Conservation (phyloP, 495 filamentous ascomycete genomes). For the Lasiosphaeria ovina region DNA sequence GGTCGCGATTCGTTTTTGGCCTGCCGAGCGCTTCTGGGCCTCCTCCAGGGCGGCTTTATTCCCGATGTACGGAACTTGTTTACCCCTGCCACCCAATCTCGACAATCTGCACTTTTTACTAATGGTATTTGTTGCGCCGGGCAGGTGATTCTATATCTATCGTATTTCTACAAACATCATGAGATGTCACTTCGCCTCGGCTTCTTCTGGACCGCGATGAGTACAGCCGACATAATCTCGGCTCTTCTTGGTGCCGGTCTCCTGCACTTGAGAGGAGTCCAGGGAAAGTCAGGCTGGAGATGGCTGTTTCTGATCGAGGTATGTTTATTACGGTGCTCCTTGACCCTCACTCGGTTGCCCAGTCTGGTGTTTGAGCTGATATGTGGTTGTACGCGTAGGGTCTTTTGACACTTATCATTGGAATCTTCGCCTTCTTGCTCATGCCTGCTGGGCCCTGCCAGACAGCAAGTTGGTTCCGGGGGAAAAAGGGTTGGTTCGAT, state of each 20-base stretch:
- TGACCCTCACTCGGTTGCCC: background rate
- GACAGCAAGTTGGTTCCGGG: constrained; percentile 64
- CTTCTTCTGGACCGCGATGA: constrained; percentile 66
- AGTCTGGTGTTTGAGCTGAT: background rate
- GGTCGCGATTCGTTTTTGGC: constrained; percentile 61
- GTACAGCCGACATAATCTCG: constrained; percentile 61
- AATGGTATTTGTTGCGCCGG: background rate
- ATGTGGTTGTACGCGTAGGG: constrained; percentile 27
- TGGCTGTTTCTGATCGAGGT: constrained; percentile 36
- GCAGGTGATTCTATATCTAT: constrained; percentile 60
- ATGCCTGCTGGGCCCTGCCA: constrained; percentile 73
- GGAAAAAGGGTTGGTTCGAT: constrained; percentile 72
- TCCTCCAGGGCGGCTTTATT: constrained; percentile 74
- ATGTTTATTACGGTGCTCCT: background rate
- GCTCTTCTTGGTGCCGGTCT: constrained; percentile 72
- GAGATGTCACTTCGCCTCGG: constrained; percentile 56
- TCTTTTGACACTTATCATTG: constrained; percentile 59
- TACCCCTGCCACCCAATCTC: background rate
- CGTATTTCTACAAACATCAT: constrained; percentile 63
- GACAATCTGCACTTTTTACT: background rate
- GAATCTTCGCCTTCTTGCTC: constrained; percentile 61
- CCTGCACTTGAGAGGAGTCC: constrained; percentile 60
- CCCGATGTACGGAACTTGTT: constrained; percentile 34
- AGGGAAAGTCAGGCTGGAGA: constrained; percentile 67
- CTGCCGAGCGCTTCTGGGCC: constrained; percentile 63